Conservation (phyloP, 805 yeast species). For the Isabelozyma gotoi region DNA sequence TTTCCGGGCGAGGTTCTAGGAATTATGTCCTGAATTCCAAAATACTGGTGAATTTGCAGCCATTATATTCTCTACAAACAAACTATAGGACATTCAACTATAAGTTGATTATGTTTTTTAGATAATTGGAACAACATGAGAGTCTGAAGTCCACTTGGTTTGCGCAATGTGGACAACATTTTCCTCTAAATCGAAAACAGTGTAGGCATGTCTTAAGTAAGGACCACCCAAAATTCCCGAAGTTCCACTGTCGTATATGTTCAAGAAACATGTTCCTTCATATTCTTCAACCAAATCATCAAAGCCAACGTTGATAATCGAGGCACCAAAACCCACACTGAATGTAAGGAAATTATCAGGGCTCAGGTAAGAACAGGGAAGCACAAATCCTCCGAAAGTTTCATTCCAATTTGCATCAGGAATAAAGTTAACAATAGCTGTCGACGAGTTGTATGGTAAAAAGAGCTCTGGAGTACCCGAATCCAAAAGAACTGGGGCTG, state of each 20-base stretch:
- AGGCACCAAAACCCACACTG: conserved; percentile 4
- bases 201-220: conserved; percentile 15
- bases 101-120: no score
- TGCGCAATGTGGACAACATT: background rate
- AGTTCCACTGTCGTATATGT: conserved; percentile 10
- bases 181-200: conserved; percentile 9
- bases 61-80: no score
- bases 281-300: conserved; percentile 2
- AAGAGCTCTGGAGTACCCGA: conserved; percentile 57
- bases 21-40: no score
- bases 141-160: background rate
- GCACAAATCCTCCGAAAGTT: conserved; percentile 6
- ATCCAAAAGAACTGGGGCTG: conserved; percentile 34
- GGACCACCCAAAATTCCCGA: conserved; percentile 8
- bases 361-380: conserved; percentile 12
- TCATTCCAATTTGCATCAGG: conserved; percentile 3
- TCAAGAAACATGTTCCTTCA: conserved; percentile 6
- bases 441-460: conserved; percentile 31
- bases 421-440: background rate
- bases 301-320: conserved; percentile 3
- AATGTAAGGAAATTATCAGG: conserved; percentile 9
- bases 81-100: no score
- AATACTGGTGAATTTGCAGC: no score
- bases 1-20: no score
- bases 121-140: conserved; percentile 4